A percentile compares a stretch with the other conserved stretches of the same genome.
phyloP scores from a whole-genome alignment of 1,139 yeast species.

The Taphrina confusa region DNA sequence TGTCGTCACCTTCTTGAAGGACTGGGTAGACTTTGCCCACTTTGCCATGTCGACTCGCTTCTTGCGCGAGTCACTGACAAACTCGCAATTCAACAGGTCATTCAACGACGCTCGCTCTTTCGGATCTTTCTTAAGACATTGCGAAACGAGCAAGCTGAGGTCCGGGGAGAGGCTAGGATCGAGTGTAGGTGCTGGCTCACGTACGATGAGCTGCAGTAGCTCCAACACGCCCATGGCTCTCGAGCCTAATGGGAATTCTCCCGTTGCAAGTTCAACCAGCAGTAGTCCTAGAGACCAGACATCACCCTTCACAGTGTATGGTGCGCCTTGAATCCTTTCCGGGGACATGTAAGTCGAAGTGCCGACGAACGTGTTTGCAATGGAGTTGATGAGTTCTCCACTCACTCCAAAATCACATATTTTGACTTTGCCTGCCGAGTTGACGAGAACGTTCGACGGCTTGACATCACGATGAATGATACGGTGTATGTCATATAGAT shows the following conservation, averaged over 20 bases:
- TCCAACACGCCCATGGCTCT: conserved; percentile 86
- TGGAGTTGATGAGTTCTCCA: conserved; percentile 91
- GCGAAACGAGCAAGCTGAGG: conserved; percentile 22
- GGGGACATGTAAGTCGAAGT: conserved; percentile 99
- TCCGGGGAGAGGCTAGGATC: conserved; percentile 11
- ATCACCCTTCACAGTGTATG: conserved; percentile 88
- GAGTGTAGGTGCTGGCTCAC: conserved; percentile 83
- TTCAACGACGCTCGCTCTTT: conserved; percentile 19
- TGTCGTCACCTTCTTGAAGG: conserved; percentile 8
- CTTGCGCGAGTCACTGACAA: conserved; percentile 52
- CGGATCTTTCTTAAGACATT: conserved; percentile 30
- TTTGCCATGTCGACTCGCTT: conserved; percentile 52
- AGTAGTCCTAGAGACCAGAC: conserved; percentile 95
- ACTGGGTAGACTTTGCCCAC: conserved; percentile 54
- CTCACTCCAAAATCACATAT: conserved; percentile 96
- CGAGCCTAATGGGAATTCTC: conserved; percentile 60
- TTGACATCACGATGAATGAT: conserved; percentile 96
- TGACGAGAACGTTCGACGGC: conserved; percentile 87
- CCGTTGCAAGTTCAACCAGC: conserved; percentile 84
- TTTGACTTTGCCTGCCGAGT: conserved; percentile 78
- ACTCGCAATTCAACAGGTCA: conserved; percentile 41
- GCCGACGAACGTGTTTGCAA: conserved; percentile 95
- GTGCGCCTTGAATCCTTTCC: conserved; percentile 91
- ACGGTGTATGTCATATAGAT: conserved; percentile 79
- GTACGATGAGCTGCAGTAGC: conserved; percentile 84